Percentiles rank a stretch among this genome's conserved stretches.
These are phyloP conservation scores for Lantana camara DNA, from an alignment of 257 asterid genomes.

Conservation along the genomic window DNA sequence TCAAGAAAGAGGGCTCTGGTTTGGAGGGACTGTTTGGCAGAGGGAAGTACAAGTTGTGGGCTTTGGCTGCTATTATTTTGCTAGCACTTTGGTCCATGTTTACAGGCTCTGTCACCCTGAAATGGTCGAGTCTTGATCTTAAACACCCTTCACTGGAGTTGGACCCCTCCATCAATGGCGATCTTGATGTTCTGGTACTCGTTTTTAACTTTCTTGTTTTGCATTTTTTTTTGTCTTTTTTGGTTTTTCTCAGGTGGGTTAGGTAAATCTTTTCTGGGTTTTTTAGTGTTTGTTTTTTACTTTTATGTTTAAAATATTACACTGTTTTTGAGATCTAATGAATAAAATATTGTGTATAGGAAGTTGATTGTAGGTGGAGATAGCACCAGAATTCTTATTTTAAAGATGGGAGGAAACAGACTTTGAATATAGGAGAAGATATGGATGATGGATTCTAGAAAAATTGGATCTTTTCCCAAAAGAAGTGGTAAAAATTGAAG, in stretches of 20 bases:
- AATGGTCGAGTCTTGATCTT: constrained; percentile 72
- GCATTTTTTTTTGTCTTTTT: neutral
- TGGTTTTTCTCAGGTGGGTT: neutral
- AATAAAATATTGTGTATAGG: neutral
- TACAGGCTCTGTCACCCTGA: constrained; percentile 85
- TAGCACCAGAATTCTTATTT: neutral
- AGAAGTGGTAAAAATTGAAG: neutral
- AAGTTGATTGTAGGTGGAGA: neutral
- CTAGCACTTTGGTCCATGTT: constrained; percentile 96
- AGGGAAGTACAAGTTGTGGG: constrained; percentile 93
- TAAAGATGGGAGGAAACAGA: neutral
- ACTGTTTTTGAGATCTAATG: constrained; percentile 32
- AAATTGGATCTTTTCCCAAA: constrained; percentile 1
- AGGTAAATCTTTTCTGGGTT: too few species aligned
- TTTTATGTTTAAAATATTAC: too few species aligned
- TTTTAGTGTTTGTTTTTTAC: too few species aligned
- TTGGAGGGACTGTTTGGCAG: constrained; percentile 62
- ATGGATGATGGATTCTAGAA: neutral
- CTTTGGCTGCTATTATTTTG: constrained; percentile 65
- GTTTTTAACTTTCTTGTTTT: neutral
- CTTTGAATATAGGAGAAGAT: neutral
- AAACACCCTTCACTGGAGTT: constrained; percentile 48
- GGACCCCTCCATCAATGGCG: constrained; percentile 56
- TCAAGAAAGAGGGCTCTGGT: constrained; percentile 58
- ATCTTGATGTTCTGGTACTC: constrained; percentile 86